phyloP scores from a whole-genome alignment of 2,329 filamentous ascomycete genomes.

The Scleromitrula shiraiana region DNA sequence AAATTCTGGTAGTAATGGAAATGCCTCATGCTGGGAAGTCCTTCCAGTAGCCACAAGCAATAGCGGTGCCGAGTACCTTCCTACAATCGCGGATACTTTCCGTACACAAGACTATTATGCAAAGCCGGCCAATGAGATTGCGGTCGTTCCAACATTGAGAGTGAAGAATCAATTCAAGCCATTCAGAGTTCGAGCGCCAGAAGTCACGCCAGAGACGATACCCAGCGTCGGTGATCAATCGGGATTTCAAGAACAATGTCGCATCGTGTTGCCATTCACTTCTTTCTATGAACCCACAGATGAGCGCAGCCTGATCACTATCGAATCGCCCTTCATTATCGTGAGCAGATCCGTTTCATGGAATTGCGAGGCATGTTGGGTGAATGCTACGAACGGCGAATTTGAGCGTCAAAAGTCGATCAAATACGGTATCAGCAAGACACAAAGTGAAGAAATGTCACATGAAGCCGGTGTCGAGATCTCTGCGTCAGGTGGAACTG shows the following conservation, averaged over 20 bases:
- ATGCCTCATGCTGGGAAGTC: background rate
- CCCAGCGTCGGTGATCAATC: background rate
- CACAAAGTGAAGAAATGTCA: background rate
- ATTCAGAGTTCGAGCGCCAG: background rate
- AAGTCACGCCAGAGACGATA: background rate
- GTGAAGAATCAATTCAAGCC: background rate
- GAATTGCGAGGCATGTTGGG: background rate
- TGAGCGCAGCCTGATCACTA: background rate
- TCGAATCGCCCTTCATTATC: background rate
- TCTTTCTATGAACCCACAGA: background rate
- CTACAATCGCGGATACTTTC: background rate
- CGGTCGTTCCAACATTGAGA: background rate
- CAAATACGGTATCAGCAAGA: background rate
- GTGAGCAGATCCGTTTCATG: background rate
- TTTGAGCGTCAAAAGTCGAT: background rate
- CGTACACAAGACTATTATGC: background rate
- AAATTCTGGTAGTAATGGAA: background rate
- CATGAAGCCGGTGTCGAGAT: background rate
- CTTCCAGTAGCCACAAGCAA: background rate
- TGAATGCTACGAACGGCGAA: background rate
- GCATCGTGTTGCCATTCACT: background rate
- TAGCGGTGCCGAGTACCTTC: background rate
- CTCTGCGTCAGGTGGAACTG: background rate
- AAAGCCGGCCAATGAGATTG: background rate
- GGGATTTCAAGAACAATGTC: background rate